Base-by-base conservation (phyloP, 805 yeast species). In the Allodekkera sacchari region DNA sequence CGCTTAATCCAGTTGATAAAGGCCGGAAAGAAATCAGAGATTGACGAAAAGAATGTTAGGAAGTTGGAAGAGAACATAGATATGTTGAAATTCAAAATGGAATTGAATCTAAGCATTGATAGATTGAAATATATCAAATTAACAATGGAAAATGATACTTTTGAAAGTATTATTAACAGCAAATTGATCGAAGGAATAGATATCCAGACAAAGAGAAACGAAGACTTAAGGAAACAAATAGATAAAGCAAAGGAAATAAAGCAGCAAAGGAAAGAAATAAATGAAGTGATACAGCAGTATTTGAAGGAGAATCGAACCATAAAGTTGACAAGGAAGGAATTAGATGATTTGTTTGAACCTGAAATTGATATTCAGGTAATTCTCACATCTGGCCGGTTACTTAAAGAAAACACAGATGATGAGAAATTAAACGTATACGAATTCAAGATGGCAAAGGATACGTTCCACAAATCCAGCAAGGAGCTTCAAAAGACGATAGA, bases 291-390 rank as follows among this genome's bases (percentile, higher is more conserved):
- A 15, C 42, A 38, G 23, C 36, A 47, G 17, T 49, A 52, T 25
- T 32, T 50, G 15, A 32, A 34, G 14, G 39, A 42, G 14, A 37
- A 48, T 1, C 44, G 47, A 27, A 24, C 37, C 6, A 43, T 56
- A 14, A 41, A 39, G 10, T 27, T 56, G 25, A 33, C 47, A 3
- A 39, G 34, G 27, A 24, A 21, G 7, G 57, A 56, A 32, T 17
- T 55, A 3, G 34, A 31, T 6, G 24, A 38, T n/a, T 38, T 56
- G 15, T 56, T 56, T 33, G 52, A 48, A 2, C 39, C 41, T 12
- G 56, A 53, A 2, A 31, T 45, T 6, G 56, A 53, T 25, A 31
- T 35, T 11, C 35, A 37, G 11, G 20, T 34, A 6, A 41, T 55
- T 11, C 12, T 52, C 16, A 44, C 45, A 15, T 34, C 42, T 3